Conservation (phyloP, 2,329 filamentous ascomycete genomes). For the Beauveria bassiana region DNA sequence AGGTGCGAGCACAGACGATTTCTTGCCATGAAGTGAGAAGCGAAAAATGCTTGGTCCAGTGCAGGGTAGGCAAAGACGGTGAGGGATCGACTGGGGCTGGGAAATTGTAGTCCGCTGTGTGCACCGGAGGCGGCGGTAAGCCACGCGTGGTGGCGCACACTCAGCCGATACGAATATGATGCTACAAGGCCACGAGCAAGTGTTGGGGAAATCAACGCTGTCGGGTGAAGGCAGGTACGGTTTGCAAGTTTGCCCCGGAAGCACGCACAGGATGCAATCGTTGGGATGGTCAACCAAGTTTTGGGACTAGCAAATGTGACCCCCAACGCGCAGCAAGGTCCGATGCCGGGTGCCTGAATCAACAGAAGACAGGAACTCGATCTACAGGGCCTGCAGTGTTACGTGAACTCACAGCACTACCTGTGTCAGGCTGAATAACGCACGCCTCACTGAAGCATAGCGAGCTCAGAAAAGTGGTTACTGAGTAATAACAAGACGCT, state of each 20-base stretch:
- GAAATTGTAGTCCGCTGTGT: not conserved
- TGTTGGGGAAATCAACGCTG: not conserved
- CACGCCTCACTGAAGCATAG: not conserved
- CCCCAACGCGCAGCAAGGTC: not conserved
- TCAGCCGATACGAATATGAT: not conserved
- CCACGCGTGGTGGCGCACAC: not conserved
- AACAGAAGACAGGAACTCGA: not conserved
- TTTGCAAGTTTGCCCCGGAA: not conserved
- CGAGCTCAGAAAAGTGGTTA: not conserved
- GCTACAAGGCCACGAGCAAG: too few species aligned
- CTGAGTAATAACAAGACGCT: not conserved
- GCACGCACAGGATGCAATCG: not conserved
- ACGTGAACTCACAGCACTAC: not conserved
- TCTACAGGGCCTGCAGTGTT: not conserved
- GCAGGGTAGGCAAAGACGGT: constrained; percentile 6
- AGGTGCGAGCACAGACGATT: not conserved
- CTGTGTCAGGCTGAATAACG: too few species aligned
- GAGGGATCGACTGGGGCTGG: not conserved
- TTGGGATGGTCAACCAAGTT: not conserved
- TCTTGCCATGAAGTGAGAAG: not conserved
- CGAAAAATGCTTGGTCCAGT: not conserved
- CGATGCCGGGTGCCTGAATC: not conserved
- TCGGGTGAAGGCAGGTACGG: too few species aligned
- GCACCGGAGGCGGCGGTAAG: constrained; percentile 4
- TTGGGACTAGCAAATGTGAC: not conserved